These are phyloP conservation scores for Saccharomycopsis javanensis DNA, from an alignment of 805 yeast species.

Conservation along the genomic window DNA sequence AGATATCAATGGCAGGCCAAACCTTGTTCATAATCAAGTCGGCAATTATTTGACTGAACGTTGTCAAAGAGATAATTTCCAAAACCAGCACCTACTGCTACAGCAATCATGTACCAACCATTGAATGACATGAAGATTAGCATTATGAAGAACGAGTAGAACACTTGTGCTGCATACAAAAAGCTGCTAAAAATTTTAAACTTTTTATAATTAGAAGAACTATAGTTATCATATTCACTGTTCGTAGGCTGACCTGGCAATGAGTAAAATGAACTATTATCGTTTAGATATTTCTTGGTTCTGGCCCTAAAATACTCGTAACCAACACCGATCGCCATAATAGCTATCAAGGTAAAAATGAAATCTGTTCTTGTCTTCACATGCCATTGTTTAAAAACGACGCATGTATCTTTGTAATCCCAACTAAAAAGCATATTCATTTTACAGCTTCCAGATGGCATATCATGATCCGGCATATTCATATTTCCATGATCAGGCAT, in stretches of 20 bases:
- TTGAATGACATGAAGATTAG: conserved; percentile 80
- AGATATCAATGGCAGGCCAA: neutral
- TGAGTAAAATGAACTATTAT: neutral
- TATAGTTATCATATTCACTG: neutral
- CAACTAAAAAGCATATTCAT: conserved; percentile 63
- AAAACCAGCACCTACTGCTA: conserved; percentile 57
- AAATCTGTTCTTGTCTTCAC: conserved; percentile 44
- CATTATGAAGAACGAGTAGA: conserved; percentile 65
- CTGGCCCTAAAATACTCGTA: conserved; percentile 48
- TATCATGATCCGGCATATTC: conserved; percentile 19
- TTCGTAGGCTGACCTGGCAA: neutral
- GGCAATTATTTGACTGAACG: neutral
- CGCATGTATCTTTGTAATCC: conserved; percentile 65
- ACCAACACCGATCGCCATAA: conserved; percentile 40
- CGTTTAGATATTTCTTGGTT: conserved; percentile 1
- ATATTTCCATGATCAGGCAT: conserved; percentile 16
- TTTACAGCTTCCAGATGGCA: conserved; percentile 27
- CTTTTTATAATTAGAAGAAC: neutral
- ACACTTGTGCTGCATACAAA: conserved; percentile 55
- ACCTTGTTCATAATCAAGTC: neutral
- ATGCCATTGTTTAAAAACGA: conserved; percentile 76
- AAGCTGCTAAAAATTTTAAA: neutral
- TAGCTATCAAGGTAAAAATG: conserved; percentile 39
- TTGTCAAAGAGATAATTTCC: conserved; percentile 57
- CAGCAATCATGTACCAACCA: conserved; percentile 75